Evolutionary conservation across 306 rosid species (phyloP).

Genomic region (Vigna hirtella): DNA sequence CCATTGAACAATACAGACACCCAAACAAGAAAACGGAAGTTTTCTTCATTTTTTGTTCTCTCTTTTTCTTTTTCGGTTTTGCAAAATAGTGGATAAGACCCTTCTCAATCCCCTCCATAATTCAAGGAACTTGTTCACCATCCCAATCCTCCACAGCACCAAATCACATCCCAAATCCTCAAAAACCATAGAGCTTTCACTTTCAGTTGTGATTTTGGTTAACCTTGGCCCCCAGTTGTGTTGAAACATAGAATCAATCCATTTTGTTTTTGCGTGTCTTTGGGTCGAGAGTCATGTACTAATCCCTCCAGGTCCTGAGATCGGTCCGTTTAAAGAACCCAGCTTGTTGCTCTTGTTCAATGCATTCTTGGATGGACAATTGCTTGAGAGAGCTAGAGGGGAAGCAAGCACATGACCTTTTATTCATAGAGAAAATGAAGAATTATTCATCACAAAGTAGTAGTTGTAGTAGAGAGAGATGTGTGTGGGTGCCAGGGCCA

Average conservation of each 20-base stretch:
- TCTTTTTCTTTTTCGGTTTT: neutral
- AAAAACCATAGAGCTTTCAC: neutral
- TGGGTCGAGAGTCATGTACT: neutral
- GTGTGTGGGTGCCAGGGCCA: constrained; percentile 56
- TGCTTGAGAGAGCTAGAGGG: constrained; percentile 65
- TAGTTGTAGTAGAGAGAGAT: neutral
- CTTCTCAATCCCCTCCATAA: constrained; percentile 54
- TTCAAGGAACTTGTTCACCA: constrained; percentile 47
- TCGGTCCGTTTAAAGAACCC: neutral
- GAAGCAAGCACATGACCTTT: constrained; percentile 71
- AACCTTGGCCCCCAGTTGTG: neutral
- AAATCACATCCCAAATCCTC: constrained; percentile 18
- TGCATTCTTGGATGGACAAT: constrained; percentile 50
- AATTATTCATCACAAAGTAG: neutral
- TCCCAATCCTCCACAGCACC: constrained; percentile 8
- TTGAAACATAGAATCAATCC: neutral
- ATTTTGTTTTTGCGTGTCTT: neutral
- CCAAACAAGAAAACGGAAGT: constrained; percentile 6
- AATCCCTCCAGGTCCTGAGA: neutral
- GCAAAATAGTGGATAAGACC: constrained; percentile 46
- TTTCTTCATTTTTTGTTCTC: neutral
- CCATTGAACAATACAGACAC: constrained; percentile 38
- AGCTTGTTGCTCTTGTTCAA: neutral
- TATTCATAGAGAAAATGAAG: constrained; percentile 49
- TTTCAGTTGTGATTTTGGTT: neutral